Evolutionary conservation across 805 yeast species (phyloP).

Genomic region (Nakazawaea wyomingensis): DNA sequence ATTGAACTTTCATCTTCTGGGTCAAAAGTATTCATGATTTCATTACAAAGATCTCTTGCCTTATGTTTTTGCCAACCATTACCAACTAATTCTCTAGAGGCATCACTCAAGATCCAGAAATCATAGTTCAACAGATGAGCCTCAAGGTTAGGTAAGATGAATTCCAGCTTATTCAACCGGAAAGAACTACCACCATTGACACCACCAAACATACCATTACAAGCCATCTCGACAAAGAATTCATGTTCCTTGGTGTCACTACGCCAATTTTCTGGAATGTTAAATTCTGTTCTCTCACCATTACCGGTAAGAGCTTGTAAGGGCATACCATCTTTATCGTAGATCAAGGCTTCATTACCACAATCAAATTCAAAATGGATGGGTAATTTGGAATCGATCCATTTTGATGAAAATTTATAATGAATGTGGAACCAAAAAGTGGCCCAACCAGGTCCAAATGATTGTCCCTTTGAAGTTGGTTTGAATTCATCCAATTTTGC

Average conservation of each 20-base stretch:
- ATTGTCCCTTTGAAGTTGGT: slow-evolving; percentile 61
- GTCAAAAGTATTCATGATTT: slow-evolving; percentile 81
- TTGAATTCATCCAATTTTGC: slow-evolving; percentile 41
- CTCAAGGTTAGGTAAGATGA: slow-evolving; percentile 73
- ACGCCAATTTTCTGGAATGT: slow-evolving; percentile 53
- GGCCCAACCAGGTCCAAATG: slow-evolving; percentile 94
- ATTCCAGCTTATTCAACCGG: slow-evolving; percentile 61
- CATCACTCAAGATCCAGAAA: slow-evolving; percentile 85
- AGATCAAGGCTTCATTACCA: slow-evolving; percentile 79
- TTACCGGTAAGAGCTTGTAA: slow-evolving; percentile 85
- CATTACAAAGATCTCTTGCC: slow-evolving; percentile 75
- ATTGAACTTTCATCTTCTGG: slow-evolving; percentile 56
- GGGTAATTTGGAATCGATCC: slow-evolving; percentile 35
- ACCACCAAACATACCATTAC: slow-evolving; percentile 92
- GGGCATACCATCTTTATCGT: slow-evolving; percentile 60
- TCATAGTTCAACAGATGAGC: slow-evolving; percentile 78
- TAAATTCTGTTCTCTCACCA: slow-evolving; percentile 72
- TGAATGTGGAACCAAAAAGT: slow-evolving; percentile 87
- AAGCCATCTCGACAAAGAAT: slow-evolving; percentile 84
- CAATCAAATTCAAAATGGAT: slow-evolving; percentile 81
- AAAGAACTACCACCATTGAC: slow-evolving; percentile 63
- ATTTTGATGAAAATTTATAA: slow-evolving; percentile 56
- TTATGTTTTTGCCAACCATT: slow-evolving; percentile 77
- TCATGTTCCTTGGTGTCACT: slow-evolving; percentile 45
- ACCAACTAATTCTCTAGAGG: slow-evolving; percentile 78